These are phyloP conservation scores for Neopestalotiopsis sp. DNA, from an alignment of 2,329 filamentous ascomycete species.

Conservation along the genomic window DNA sequence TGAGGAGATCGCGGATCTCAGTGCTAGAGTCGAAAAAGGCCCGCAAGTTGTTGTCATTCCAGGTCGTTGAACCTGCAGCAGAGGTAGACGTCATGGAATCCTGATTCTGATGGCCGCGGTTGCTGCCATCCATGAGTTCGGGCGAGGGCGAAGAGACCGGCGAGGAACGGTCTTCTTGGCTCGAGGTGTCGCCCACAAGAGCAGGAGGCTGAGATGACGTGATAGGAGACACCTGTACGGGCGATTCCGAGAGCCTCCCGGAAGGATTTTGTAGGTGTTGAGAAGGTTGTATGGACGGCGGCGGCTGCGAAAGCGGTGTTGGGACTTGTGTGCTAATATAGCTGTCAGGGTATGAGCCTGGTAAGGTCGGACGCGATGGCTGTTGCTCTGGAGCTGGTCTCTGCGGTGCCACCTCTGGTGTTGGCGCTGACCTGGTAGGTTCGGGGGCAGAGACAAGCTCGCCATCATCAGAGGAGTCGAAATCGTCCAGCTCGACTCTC, in stretches of 20 bases:
- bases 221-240: conserved; percentile 67
- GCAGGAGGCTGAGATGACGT: conserved; percentile 62
- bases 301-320: conserved; percentile 28
- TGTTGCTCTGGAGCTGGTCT: conserved; percentile 30
- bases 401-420: conserved; percentile 18
- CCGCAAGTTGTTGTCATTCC: conserved; percentile 86
- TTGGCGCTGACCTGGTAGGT: conserved; percentile 5
- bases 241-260: conserved; percentile 68
- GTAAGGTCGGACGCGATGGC: conserved; percentile 38
- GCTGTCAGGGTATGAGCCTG: conserved; percentile 48
- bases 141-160: conserved; percentile 68
- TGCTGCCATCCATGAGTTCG: conserved; percentile 58
- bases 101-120: conserved; percentile 47
- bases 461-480: conserved; percentile 63
- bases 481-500: conserved; percentile 72
- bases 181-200: conserved; percentile 73
- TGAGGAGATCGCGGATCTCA: conserved; percentile 86
- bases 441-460: conserved; percentile 30
- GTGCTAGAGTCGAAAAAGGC: conserved; percentile 90
- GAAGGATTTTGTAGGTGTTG: conserved; percentile 34
- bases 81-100: conserved; percentile 60
- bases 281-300: conserved; percentile 31
- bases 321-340: conserved; percentile 37
- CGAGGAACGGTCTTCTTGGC: conserved; percentile 69
- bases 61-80: conserved; percentile 66